phyloP scores from a whole-genome alignment of 345 rosid species.

The Adansonia digitata region DNA sequence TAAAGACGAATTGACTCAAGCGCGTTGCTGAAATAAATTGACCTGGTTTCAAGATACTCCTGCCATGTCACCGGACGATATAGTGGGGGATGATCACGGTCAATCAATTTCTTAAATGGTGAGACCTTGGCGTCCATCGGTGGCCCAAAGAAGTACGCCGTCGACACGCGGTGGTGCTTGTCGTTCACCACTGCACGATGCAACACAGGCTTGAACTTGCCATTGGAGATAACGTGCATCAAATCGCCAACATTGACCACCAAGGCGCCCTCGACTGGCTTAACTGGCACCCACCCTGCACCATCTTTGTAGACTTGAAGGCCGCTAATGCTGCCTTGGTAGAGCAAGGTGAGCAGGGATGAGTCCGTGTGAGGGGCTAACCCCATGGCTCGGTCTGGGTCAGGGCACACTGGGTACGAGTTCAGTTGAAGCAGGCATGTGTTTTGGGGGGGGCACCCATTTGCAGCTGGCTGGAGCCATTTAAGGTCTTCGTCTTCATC shows the following conservation, averaged over 20 bases:
- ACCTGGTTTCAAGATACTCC: conserved; percentile 28
- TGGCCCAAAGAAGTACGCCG: conserved; percentile 28
- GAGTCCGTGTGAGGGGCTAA: conserved; percentile 36
- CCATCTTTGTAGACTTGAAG: conserved; percentile 21
- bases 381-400: conserved; percentile 34
- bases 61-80: conserved; percentile 29
- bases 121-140: conserved; percentile 20
- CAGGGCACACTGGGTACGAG: conserved; percentile 37
- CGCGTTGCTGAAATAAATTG: conserved; percentile 11
- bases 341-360: conserved; percentile 22
- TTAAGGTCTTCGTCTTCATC: neutral
- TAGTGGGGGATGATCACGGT: conserved; percentile 11
- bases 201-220: conserved; percentile 22
- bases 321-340: conserved; percentile 21
- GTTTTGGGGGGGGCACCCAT: neutral
- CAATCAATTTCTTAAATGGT: conserved; percentile 21
- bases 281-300: conserved; percentile 26
- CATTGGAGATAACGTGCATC: conserved; percentile 32
- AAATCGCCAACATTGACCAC: conserved; percentile 28
- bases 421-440: conserved; percentile 27
- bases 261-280: conserved; percentile 20
- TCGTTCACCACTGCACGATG: conserved; percentile 30
- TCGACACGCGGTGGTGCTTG: conserved; percentile 19
- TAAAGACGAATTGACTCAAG: conserved; percentile 10
- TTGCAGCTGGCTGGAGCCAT: conserved; percentile 22